Evolutionary conservation across 495 filamentous ascomycete genomes (phyloP), one percentile per base, ranked within the genome.

Genomic region (Podospora bellae-mahoneyi): DNA sequence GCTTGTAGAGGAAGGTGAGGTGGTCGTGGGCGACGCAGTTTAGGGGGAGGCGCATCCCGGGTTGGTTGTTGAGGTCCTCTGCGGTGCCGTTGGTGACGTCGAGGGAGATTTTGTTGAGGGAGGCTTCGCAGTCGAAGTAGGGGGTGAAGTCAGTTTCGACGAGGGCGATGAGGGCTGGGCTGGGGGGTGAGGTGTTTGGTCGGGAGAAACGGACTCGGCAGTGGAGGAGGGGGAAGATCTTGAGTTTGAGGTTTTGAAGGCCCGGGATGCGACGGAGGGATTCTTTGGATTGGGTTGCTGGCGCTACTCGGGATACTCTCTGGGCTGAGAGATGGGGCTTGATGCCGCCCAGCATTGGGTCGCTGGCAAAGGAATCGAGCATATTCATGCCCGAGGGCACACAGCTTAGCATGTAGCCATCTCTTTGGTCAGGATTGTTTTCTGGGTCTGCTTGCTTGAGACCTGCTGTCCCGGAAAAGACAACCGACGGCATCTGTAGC

Each of bases 121-220:
- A 75, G 60, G 93, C 86, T 74, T 91, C 87, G 71, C 87, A 92
- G 53, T 87, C 86, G 61, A 92, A 86, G 69, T 92, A 93, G 23
- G 92, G 89, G 0, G 92, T 94, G 64, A 96, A 89, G 77, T 97
- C 94, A 62, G 97, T 81, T 76, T 97, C 93, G 19, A 97, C 83
- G 62, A 91, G 90, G 23, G 94, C 93, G 59, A 96, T 85, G 0
- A 94, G 84, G 26, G 87, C 84, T n/a, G 88, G 83, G 66, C 85
- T 87, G 16, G 85, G 82, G 23, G 88, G 84, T 6, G 84, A 84
- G 7, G 86, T 85, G 68, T 88, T 91, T 28, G 90, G 81, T 66
- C 89, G 86, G 6, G 92, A 88, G 75, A 96, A 96, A 34, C 92
- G 84, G 61, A 97, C 88, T 30, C 92, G 87, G 27, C 92, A 90